Percentiles rank a stretch among this genome's conserved stretches.
phyloP scores from a whole-genome alignment of 306 rosid genomes.

The Arachis hypogaea region DNA sequence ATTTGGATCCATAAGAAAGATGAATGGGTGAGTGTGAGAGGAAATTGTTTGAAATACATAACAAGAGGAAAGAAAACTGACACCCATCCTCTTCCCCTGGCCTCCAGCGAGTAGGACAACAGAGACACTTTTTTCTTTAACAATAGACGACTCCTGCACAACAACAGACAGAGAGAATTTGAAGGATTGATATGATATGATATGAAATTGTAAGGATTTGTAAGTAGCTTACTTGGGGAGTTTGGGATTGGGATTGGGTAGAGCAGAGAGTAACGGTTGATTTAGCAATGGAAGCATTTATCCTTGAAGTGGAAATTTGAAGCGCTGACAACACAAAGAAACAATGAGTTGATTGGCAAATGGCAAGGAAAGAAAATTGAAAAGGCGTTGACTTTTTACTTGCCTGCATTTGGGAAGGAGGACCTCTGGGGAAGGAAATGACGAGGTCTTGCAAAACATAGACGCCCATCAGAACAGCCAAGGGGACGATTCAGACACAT shows the following conservation, averaged over 20 bases:
- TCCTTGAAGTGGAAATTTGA: neutral
- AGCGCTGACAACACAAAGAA: neutral
- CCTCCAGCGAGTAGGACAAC: constrained; percentile 85
- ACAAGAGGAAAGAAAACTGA: constrained; percentile 38
- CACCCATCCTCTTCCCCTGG: constrained; percentile 90
- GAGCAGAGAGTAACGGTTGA: constrained; percentile 23
- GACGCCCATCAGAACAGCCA: neutral
- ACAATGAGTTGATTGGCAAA: too few species aligned
- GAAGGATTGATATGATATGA: too few species aligned
- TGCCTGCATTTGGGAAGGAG: constrained; percentile 22
- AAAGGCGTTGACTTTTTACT: constrained; percentile 20
- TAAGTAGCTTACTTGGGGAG: constrained; percentile 17
- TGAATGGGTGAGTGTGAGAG: neutral
- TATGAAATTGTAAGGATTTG: too few species aligned
- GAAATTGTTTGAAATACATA: neutral
- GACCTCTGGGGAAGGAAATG: neutral
- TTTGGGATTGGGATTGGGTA: constrained; percentile 5
- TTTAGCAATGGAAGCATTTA: neutral
- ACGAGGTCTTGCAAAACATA: neutral
- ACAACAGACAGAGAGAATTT: neutral
- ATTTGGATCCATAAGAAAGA: constrained; percentile 36
- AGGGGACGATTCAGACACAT: neutral
- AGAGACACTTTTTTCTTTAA: constrained; percentile 67
- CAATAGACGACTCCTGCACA: constrained; percentile 13
- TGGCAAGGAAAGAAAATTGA: neutral